A percentile compares a stretch with the other conserved stretches of the same genome.
phyloP scores from a whole-genome alignment of 768 basidiomycete genomes.

The Piloderma croceum region DNA sequence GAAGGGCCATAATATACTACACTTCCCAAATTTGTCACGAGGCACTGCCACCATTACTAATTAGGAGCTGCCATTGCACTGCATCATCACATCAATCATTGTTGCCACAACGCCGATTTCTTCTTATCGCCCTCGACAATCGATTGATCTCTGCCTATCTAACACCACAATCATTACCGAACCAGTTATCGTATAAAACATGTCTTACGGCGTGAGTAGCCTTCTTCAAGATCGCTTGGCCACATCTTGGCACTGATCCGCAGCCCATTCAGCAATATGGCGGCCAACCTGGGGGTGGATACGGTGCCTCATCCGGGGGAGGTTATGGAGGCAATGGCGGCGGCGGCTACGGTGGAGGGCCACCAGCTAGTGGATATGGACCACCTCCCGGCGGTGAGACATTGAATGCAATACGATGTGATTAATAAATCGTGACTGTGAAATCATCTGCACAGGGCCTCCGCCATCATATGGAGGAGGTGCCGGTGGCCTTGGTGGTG shows the following conservation, averaged over 20 bases:
- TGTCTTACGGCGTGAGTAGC: constrained; percentile 32
- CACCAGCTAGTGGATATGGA: constrained; percentile 10
- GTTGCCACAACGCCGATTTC: too few relatives aligned
- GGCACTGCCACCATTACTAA: too few relatives aligned
- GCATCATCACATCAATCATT: too few relatives aligned
- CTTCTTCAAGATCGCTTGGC: constrained; percentile 1
- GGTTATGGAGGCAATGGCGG: too few relatives aligned
- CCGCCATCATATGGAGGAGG: too few relatives aligned
- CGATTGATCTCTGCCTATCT: neutral
- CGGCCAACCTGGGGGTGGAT: constrained; percentile 2
- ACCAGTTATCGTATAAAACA: constrained; percentile 13
- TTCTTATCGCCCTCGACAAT: constrained; percentile 1
- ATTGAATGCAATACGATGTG: too few relatives aligned
- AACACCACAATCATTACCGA: constrained; percentile 1
- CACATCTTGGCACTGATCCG: constrained; percentile 13
- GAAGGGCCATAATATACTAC: too few relatives aligned
- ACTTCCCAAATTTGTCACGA: too few relatives aligned
- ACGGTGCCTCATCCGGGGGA: too few relatives aligned
- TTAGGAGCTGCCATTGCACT: too few relatives aligned
- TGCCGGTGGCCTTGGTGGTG: constrained; percentile 24
- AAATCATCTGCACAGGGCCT: too few relatives aligned
- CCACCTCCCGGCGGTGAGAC: constrained; percentile 13
- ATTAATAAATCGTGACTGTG: too few relatives aligned
- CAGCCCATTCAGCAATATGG: constrained; percentile 12
- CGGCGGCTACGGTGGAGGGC: constrained; percentile 1